Evolutionary conservation across 2,329 filamentous ascomycete genomes (phyloP).

Genomic region (Cladophialophora immunda): DNA sequence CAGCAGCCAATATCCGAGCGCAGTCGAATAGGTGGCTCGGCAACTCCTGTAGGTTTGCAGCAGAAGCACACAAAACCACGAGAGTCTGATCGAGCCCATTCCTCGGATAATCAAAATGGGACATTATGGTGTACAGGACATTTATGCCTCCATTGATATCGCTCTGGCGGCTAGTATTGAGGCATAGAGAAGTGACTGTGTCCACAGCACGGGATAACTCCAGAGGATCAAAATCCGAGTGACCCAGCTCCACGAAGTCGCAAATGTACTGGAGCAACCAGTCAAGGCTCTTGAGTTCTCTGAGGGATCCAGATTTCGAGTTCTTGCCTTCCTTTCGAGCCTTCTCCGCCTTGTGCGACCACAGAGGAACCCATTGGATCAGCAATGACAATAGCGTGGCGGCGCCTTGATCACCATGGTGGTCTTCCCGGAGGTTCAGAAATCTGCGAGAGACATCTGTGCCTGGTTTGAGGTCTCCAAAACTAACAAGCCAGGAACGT

Average conservation of each 20-base stretch:
- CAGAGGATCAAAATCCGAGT: conserved; percentile 25
- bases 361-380: conserved; percentile 32
- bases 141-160: conserved; percentile 37
- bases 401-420: conserved; percentile 22
- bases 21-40: conserved; percentile 34
- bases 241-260: conserved; percentile 37
- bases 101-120: conserved; percentile 33
- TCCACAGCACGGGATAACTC: conserved; percentile 32
- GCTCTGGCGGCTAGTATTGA: conserved; percentile 32
- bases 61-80: conserved; percentile 37
- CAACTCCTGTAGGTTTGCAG: conserved; percentile 30
- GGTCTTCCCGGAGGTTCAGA: conserved; percentile 21
- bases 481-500: conserved; percentile 35
- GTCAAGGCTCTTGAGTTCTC: conserved; percentile 34
- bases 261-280: conserved; percentile 37
- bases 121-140: conserved; percentile 32
- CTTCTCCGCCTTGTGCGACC: conserved; percentile 33
- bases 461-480: conserved; percentile 34
- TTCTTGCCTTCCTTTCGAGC: conserved; percentile 32
- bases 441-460: conserved; percentile 38
- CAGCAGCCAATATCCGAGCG: conserved; percentile 30
- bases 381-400: conserved; percentile 34
- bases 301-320: conserved; percentile 26
- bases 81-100: conserved; percentile 33
- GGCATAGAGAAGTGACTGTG: conserved; percentile 31